A percentile compares a stretch with the other conserved stretches of the same genome.
phyloP scores from a whole-genome alignment of 805 yeast species.

The Yarrowia sp. region DNA sequence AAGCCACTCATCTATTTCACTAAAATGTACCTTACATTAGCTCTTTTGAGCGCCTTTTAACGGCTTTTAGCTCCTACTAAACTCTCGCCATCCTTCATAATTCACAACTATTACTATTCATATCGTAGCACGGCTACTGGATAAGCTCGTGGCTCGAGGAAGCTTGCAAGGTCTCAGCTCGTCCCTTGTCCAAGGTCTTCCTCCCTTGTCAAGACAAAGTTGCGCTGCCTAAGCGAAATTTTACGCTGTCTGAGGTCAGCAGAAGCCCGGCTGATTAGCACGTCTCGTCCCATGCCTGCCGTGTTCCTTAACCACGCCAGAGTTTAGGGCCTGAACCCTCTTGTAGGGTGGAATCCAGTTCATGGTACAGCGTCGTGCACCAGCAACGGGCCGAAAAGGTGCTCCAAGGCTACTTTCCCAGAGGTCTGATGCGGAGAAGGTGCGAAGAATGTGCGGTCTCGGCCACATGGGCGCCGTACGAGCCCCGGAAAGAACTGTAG shows the following conservation, averaged over 20 bases:
- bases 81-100: no score
- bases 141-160: no score
- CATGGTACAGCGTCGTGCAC: neutral
- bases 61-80: no score
- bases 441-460: neutral
- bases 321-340: neutral
- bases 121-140: neutral
- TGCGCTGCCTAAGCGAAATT: slow-evolving; percentile 23
- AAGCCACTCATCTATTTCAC: no score
- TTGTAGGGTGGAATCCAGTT: neutral
- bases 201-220: neutral
- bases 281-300: neutral
- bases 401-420: neutral
- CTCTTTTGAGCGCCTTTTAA: no score
- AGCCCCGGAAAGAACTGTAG: no score
- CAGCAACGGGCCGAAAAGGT: slow-evolving; percentile 3
- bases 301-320: slow-evolving; percentile 8
- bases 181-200: neutral
- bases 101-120: no score
- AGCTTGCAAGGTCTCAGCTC: no score
- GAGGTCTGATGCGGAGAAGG: neutral
- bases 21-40: no score
- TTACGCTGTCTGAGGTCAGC: neutral
- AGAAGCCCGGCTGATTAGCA: slow-evolving; percentile 5
- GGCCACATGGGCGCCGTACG: no score